phyloP scores from a whole-genome alignment of 768 basidiomycete species.

The Chiua virens region DNA sequence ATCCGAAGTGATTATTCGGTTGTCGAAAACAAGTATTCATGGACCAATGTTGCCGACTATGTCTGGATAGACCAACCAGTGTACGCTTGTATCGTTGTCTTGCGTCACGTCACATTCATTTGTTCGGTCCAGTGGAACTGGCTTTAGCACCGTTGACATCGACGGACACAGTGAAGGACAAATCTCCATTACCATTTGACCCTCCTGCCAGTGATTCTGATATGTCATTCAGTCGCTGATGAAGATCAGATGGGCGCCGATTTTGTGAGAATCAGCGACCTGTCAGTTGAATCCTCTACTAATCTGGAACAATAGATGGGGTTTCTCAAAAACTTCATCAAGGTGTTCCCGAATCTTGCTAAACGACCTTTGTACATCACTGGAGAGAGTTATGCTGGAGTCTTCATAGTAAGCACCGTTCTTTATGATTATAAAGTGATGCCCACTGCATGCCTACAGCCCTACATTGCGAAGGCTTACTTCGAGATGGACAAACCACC shows the following conservation, averaged over 20 bases:
- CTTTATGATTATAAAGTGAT: background rate
- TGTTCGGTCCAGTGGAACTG: background rate
- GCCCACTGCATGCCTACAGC: constrained; percentile 40
- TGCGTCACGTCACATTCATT: too few species aligned
- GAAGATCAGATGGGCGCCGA: background rate
- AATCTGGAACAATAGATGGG: constrained; percentile 47
- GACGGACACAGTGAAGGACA: background rate
- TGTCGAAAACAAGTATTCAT: constrained; percentile 51
- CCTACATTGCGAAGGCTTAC: constrained; percentile 72
- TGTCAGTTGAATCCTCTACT: background rate
- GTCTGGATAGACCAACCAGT: constrained; percentile 78
- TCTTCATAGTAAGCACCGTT: constrained; percentile 52
- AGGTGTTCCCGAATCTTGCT: constrained; percentile 65
- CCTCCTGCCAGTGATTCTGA: background rate
- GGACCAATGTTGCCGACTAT: constrained; percentile 52
- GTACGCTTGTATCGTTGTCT: constrained; percentile 15
- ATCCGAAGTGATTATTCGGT: constrained; percentile 50
- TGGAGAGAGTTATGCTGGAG: constrained; percentile 72
- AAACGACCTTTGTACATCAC: constrained; percentile 63
- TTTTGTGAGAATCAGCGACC: background rate
- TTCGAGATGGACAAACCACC: constrained; percentile 62
- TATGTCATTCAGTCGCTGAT: background rate
- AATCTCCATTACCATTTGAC: too few species aligned
- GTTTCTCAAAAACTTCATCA: constrained; percentile 65
- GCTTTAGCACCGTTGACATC: background rate